phyloP scores from a whole-genome alignment of 2,329 filamentous ascomycete genomes.

The Colletotrichum sp. region DNA sequence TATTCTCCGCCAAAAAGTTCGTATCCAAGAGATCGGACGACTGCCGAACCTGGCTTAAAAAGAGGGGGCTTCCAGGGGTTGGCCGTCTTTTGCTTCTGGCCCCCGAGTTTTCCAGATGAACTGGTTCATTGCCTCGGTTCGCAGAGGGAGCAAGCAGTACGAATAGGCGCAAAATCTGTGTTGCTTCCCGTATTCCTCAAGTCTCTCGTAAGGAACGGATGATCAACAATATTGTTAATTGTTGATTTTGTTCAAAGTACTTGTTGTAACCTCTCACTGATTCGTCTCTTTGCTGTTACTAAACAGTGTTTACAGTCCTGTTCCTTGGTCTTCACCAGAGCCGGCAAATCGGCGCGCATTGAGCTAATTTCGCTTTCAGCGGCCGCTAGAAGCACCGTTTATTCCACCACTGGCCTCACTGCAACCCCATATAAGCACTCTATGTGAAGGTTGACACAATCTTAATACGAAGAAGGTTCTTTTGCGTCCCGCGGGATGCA shows the following conservation, averaged over 20 bases:
- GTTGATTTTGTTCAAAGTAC: not conserved
- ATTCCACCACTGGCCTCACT: not conserved
- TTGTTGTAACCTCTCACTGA: fast-evolving
- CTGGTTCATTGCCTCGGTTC: not conserved
- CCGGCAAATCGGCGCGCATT: not conserved
- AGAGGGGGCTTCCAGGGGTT: not conserved
- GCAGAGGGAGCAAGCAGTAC: not conserved
- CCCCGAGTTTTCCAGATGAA: not conserved
- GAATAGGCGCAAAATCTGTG: not conserved
- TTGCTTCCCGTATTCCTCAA: too few species aligned
- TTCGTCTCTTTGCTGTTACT: fast-evolving
- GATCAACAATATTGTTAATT: not conserved
- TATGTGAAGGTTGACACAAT: not conserved
- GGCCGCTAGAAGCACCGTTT: not conserved
- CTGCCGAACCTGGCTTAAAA: not conserved
- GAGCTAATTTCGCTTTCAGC: not conserved
- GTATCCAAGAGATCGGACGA: slow-evolving; percentile 10
- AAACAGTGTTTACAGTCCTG: not conserved
- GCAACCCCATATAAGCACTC: not conserved
- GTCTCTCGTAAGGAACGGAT: not conserved
- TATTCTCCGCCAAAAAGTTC: not conserved
- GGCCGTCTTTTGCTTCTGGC: not conserved
- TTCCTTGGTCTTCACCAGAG: not conserved
- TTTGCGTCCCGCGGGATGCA: not conserved
- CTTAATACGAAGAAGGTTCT: slow-evolving; percentile 9